Conservation (phyloP, 208 protist species). For the Strigomonas culicis region DNA sequence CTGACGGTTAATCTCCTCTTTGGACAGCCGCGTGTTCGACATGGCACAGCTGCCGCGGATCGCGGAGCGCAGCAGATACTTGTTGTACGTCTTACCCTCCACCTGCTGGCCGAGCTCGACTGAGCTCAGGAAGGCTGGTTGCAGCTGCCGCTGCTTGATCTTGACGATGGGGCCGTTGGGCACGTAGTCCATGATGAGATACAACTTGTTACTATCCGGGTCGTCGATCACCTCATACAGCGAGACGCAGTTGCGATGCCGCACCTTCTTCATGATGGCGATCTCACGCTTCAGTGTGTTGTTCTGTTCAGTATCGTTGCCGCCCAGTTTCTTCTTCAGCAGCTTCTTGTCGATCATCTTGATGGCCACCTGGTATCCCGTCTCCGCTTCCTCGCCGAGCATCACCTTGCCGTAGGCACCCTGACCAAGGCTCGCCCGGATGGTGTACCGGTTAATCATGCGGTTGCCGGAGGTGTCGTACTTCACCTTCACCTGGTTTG, state of each 20-base stretch:
- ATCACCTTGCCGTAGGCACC: slow-evolving; percentile 71
- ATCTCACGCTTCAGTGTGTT: slow-evolving; percentile 64
- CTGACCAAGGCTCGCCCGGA: slow-evolving; percentile 51
- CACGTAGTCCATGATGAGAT: slow-evolving; percentile 93
- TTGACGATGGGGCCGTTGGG: slow-evolving; percentile 67
- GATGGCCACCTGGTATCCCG: slow-evolving; percentile 56
- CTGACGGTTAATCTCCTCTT: slow-evolving; percentile 23
- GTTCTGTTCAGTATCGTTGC: slow-evolving; percentile 14
- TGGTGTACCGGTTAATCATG: slow-evolving; percentile 71
- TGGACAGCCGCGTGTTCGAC: slow-evolving; percentile 19
- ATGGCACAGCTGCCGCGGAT: slow-evolving; percentile 22
- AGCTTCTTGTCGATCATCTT: slow-evolving; percentile 78
- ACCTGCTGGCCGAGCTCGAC: slow-evolving; percentile 26
- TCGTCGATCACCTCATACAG: slow-evolving; percentile 96
- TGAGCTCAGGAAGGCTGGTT: slow-evolving; percentile 17
- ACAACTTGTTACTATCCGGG: slow-evolving; percentile 79
- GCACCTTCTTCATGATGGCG: slow-evolving; percentile 94
- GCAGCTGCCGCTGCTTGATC: slow-evolving; percentile 32
- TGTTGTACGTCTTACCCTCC: slow-evolving; percentile 31
- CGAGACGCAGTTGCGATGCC: slow-evolving; percentile 93
- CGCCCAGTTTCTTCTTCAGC: slow-evolving; percentile 53
- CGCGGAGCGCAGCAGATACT: slow-evolving; percentile 30
- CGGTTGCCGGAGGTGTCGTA: slow-evolving; percentile 56
- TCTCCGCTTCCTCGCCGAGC: slow-evolving; percentile 46
- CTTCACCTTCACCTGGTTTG: slow-evolving; percentile 33